A percentile compares a stretch with the other conserved stretches of the same genome.
These are phyloP conservation scores for Daldinia sp. DNA, from an alignment of 2,329 filamentous ascomycete species.

Conservation along the genomic window DNA sequence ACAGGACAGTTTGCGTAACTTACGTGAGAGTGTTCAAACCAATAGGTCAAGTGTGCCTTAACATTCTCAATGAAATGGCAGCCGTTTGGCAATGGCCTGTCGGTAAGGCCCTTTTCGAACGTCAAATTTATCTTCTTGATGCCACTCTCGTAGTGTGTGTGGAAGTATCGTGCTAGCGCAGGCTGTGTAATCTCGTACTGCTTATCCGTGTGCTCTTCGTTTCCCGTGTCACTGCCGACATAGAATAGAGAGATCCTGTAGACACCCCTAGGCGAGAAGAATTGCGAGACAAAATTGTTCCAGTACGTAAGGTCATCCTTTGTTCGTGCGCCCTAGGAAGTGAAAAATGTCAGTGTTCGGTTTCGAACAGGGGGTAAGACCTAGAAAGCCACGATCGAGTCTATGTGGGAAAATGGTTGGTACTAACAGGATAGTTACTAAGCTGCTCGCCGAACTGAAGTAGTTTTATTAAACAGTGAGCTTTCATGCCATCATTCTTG, in stretches of 20 bases:
- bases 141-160: slow-evolving; percentile 88
- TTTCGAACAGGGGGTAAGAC: slow-evolving; percentile 4
- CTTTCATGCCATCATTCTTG: slow-evolving; percentile 65
- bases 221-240: slow-evolving; percentile 54
- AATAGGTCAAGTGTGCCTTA: slow-evolving; percentile 86
- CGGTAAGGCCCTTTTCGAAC: slow-evolving; percentile 74
- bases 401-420: not conserved
- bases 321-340: slow-evolving; percentile 64
- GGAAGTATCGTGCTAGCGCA: slow-evolving; percentile 88
- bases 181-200: slow-evolving; percentile 88
- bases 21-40: slow-evolving; percentile 87
- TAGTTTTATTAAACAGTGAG: slow-evolving; percentile 69
- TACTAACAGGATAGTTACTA: slow-evolving; percentile 66
- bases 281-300: slow-evolving; percentile 81
- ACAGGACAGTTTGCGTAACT: slow-evolving; percentile 50
- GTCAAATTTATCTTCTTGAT: slow-evolving; percentile 88
- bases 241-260: slow-evolving; percentile 78
- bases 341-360: slow-evolving; percentile 40
- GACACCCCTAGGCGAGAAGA: slow-evolving; percentile 83
- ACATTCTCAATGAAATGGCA: slow-evolving; percentile 80
- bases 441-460: slow-evolving; percentile 73
- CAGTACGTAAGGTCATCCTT: slow-evolving; percentile 80
- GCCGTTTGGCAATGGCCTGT: slow-evolving; percentile 69
- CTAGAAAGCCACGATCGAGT: not conserved
- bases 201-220: slow-evolving; percentile 73